Conservation (phyloP, 2,329 filamentous ascomycete genomes). For the Blastomyces parvus region DNA sequence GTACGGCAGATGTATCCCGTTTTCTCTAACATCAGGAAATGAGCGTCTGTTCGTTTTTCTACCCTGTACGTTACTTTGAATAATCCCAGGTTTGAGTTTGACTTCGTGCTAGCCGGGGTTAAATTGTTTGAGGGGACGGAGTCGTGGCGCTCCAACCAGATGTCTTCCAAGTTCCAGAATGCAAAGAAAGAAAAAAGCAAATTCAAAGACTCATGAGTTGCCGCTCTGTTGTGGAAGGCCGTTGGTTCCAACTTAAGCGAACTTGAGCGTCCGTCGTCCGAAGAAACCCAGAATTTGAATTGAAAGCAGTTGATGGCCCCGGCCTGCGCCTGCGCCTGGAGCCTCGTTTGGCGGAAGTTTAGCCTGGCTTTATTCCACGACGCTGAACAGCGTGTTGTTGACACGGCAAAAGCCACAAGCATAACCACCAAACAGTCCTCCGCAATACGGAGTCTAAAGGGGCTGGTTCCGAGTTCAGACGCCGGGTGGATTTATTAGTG, state of each 20-base stretch:
- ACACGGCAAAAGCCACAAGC: background rate
- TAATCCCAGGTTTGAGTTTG: background rate
- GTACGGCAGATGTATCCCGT: background rate
- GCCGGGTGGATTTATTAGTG: too few species aligned
- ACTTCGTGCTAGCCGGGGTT: background rate
- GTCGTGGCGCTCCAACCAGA: background rate
- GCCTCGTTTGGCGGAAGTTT: background rate
- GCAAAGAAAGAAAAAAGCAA: background rate
- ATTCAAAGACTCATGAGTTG: background rate
- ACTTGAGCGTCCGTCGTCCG: background rate
- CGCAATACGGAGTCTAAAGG: too few species aligned
- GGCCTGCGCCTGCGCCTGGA: background rate
- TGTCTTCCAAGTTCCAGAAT: background rate
- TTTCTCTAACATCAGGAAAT: background rate
- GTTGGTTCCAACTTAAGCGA: background rate
- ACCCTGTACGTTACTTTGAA: too few species aligned
- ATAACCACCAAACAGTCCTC: too few species aligned
- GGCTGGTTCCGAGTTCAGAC: too few species aligned
- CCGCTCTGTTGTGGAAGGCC: too few species aligned
- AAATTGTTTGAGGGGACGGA: background rate
- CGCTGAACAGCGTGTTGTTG: background rate
- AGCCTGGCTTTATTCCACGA: background rate
- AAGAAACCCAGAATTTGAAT: background rate
- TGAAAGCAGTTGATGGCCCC: background rate
- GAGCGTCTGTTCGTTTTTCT: background rate